These are phyloP conservation scores for Ceratocystis eucalypticola DNA, from an alignment of 2,329 filamentous ascomycete genomes.

Conservation along the genomic window DNA sequence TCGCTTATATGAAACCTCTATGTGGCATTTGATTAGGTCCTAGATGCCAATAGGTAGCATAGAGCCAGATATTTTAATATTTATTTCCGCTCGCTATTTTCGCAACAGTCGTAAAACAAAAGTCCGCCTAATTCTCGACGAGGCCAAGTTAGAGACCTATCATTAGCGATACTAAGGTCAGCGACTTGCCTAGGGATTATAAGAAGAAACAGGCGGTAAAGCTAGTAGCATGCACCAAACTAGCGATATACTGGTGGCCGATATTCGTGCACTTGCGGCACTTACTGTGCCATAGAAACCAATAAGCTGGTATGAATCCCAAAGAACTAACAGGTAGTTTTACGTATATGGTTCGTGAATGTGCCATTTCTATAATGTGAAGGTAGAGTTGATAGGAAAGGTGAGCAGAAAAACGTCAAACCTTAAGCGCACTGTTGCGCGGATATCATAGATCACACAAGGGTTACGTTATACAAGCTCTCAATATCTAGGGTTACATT, in stretches of 20 bases:
- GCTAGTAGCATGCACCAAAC: slow-evolving; percentile 27
- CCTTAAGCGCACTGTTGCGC: not conserved
- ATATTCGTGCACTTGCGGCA: slow-evolving; percentile 19
- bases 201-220: slow-evolving; percentile 27
- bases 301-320: not conserved
- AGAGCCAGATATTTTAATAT: too few species aligned
- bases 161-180: slow-evolving; percentile 31
- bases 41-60: too few species aligned
- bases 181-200: slow-evolving; percentile 35
- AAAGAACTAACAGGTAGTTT: slow-evolving; percentile 23
- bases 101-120: slow-evolving; percentile 15
- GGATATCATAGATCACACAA: not conserved
- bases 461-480: not conserved
- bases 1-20: too few species aligned
- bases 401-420: too few species aligned
- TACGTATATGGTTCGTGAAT: slow-evolving; percentile 24
- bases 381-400: too few species aligned
- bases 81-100: too few species aligned
- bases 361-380: too few species aligned
- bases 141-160: slow-evolving; percentile 30
- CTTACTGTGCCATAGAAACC: not conserved
- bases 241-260: slow-evolving; percentile 32
- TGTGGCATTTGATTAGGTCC: too few species aligned
- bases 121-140: slow-evolving; percentile 33
- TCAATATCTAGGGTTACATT: too few species aligned